Base-by-base conservation (phyloP, 2,329 filamentous ascomycete species). In the Penicillium thymicola region DNA sequence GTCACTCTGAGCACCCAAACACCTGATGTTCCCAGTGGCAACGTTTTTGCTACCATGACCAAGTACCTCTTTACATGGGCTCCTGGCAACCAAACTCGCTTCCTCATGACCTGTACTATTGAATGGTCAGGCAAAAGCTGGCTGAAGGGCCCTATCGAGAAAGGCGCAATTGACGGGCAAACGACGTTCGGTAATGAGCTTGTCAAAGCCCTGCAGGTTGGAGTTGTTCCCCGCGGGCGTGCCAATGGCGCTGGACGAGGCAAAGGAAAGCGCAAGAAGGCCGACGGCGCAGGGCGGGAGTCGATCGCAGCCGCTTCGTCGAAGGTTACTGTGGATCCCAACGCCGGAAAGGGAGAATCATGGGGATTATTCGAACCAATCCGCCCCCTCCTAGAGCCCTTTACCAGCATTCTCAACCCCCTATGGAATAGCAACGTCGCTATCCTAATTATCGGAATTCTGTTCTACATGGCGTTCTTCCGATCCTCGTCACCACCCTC, bases 61-160 rank as follows among this genome's bases (percentile, higher is more conserved):
- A 90, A 89, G 65, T 99, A 97, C 70, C 96, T 95, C 69, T 81
- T 99, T 23, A 90, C 90, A 50, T 99, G 94, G 94, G 92, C 87
- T 4, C 86, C 94, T 49, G 88, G 87, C 60, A 96, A 96, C 67
- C 79, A 85, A 38, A 99, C 95, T 1, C 84, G 92, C 28, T 78
- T 99, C 30, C 85, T 94, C 59, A 88, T 93, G 77, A 97, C 88
- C 64, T 97, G 91, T 72, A 88, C 86, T 2, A 89, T 97, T 42
- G 95, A 99, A 70, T 99, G 95, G 95, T 88, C 88, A 4, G 92
- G 92, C 66, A 99, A 97, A 81, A 97, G 92, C 78, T 99, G 94
- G 94, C 78, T 99, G 44, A 97, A 94, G 79, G 90, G 89, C 60
- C 90, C 94, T 2, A 99, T 99, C 65, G 94, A 99, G 72, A 97